Base-by-base conservation (phyloP, 2,329 filamentous ascomycete species). In the Pezicula rhizophila region DNA sequence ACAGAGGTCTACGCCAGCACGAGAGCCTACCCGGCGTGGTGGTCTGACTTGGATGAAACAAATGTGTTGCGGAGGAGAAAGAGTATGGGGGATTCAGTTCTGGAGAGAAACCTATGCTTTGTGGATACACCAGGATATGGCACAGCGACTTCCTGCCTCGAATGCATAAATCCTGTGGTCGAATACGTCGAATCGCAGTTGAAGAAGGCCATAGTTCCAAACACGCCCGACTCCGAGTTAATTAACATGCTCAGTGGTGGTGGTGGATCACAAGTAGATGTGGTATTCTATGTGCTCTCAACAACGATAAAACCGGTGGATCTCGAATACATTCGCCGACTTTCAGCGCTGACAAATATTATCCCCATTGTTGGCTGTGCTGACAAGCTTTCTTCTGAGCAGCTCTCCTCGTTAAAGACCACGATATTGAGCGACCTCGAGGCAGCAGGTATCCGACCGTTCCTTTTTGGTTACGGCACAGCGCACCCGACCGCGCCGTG, bases 41-140 rank as follows among this genome's bases (percentile, higher is more conserved):
- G 88, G 85, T 84, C 84, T 12, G 86, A 93, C 60, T 67, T 89
- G 43, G 85, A 91, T 48, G 81, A 85, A 52, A 80, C 78, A 49
- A 74, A 73, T 23, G 70, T 75, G 44, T 68, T 79, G 53, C 73
- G 78, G 42, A 77, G 82, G 61, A 77, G 85, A 59, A 87, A 84
- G 63, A 92, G 87, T 60, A 71, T 81, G 45, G 82, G 83, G 7
- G 90, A 93, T 54, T 78, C 82, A 18, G 79, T 96, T 35, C 71
- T 97, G 41, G 92, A 97, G 63, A 80, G 92, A 26, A 99, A 99
- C 62, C 70, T 99, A 5, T 96, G 89, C 66, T 96, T 99, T 63
- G 83, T 96, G 50, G 92, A 97, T 68, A 92, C 87, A 2, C 81
- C 85, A 10, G 83, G 84, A 11, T 82, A 80, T 65, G 70, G 74